Evolutionary conservation across 306 rosid genomes (phyloP).

Genomic region (Canavalia ensiformis): DNA sequence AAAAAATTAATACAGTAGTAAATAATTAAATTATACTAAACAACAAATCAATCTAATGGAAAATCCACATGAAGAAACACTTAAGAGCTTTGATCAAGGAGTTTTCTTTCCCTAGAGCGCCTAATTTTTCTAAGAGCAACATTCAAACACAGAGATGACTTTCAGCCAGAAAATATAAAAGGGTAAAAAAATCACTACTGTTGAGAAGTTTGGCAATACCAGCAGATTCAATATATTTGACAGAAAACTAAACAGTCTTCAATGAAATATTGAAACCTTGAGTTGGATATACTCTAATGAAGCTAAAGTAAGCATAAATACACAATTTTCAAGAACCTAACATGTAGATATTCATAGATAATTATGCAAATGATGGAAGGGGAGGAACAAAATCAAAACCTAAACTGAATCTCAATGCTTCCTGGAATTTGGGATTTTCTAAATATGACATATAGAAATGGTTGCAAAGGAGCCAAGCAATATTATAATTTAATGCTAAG

Average conservation of each 20-base stretch:
- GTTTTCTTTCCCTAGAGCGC: slow-evolving; percentile 14
- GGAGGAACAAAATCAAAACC: slow-evolving; percentile 1
- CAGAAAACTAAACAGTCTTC: not conserved
- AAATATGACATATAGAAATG: not conserved
- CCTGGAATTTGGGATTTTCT: not conserved
- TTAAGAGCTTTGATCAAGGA: not conserved
- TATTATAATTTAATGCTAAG: slow-evolving; percentile 6
- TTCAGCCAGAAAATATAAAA: not conserved
- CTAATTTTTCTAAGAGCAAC: not conserved
- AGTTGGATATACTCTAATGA: not conserved
- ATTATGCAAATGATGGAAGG: slow-evolving; percentile 20
- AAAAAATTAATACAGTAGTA: slow-evolving; percentile 6
- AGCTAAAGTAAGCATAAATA: slow-evolving; percentile 24
- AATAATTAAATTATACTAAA: slow-evolving; percentile 11
- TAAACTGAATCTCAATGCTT: not conserved
- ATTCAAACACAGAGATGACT: not conserved
- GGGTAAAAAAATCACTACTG: not conserved
- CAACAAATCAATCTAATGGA: not conserved
- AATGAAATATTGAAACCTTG: slow-evolving; percentile 8
- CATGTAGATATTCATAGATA: not conserved
- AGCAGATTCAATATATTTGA: slow-evolving; percentile 16
- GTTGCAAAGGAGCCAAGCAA: slow-evolving; percentile 7
- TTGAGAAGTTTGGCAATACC: not conserved
- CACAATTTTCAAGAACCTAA: slow-evolving; percentile 17
- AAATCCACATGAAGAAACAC: not conserved